phyloP scores from a whole-genome alignment of 1,139 yeast genomes.

The Sugiyamaella xylanicola region DNA sequence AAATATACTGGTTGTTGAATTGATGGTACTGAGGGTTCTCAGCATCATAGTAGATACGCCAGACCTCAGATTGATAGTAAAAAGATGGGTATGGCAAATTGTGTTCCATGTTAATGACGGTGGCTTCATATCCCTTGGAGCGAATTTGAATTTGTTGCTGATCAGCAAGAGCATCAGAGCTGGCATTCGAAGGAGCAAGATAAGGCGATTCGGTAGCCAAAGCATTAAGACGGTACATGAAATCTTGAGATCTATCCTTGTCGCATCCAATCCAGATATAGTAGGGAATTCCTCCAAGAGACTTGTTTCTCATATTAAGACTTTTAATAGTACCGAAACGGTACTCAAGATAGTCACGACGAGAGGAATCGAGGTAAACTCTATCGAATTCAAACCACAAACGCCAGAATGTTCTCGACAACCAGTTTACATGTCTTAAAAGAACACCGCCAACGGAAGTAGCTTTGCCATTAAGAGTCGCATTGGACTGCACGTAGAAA shows the following conservation, averaged over 20 bases:
- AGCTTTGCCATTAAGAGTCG: constrained; percentile 67
- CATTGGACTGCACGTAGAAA: constrained; percentile 73
- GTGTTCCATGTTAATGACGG: constrained; percentile 59
- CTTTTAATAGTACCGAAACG: constrained; percentile 79
- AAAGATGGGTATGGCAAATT: constrained; percentile 77
- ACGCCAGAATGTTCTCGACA: constrained; percentile 79
- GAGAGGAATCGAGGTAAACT: constrained; percentile 74
- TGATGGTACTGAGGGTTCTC: constrained; percentile 66
- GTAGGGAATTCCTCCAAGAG: constrained; percentile 74
- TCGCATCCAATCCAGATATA: constrained; percentile 84
- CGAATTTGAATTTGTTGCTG: constrained; percentile 41
- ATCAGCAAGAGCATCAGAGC: constrained; percentile 32
- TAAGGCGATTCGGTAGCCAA: constrained; percentile 81
- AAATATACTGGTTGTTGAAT: constrained; percentile 75
- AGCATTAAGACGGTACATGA: constrained; percentile 66
- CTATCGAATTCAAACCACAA: constrained; percentile 86
- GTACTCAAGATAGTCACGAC: constrained; percentile 82
- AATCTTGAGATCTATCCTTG: constrained; percentile 60
- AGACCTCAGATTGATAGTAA: constrained; percentile 72
- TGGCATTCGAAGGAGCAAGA: constrained; percentile 55
- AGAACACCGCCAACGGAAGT: constrained; percentile 74
- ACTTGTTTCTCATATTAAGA: constrained; percentile 62
- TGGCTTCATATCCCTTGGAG: constrained; percentile 75
- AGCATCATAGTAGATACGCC: constrained; percentile 82
- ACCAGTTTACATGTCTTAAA: constrained; percentile 74